Evolutionary conservation across 2,329 filamentous ascomycete genomes (phyloP).

Genomic region (Trichoderma cornu-damae): DNA sequence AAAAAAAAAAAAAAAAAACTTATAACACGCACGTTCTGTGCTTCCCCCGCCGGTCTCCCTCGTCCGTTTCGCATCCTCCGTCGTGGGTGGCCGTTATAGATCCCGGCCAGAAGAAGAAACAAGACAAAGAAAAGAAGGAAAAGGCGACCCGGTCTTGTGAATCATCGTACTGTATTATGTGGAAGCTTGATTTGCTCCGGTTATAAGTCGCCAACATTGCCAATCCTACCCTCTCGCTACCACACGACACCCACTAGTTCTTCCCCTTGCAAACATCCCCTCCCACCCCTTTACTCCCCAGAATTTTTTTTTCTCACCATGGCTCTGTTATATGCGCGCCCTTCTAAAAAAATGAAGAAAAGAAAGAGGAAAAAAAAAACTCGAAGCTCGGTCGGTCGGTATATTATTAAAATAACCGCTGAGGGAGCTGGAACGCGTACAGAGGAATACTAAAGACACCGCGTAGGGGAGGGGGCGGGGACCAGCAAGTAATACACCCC

Average conservation of each 20-base stretch:
- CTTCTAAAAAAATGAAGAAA: too few species aligned
- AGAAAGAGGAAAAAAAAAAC: too few species aligned
- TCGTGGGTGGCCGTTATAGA: not conserved
- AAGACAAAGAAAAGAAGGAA: not conserved
- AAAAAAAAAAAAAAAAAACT: too few species aligned
- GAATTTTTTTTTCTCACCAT: conserved; percentile 18
- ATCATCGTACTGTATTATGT: conserved; percentile 38
- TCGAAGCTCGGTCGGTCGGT: conserved; percentile 10
- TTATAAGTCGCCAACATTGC: conserved; percentile 31
- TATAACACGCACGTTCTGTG: too few species aligned
- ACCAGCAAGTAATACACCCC: conserved; percentile 36
- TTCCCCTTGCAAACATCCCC: not conserved
- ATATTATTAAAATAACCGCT: conserved; percentile 8
- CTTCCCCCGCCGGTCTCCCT: not conserved
- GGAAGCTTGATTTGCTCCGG: conserved; percentile 29
- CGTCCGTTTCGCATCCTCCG: not conserved
- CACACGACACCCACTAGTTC: conserved; percentile 12
- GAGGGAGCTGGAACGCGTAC: conserved; percentile 22
- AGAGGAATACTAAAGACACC: conserved; percentile 30
- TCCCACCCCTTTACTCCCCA: conserved; percentile 23
- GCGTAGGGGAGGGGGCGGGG: conserved; percentile 29
- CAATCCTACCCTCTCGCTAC: conserved; percentile 19
- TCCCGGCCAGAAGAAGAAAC: not conserved
- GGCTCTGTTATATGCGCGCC: conserved; percentile 14
- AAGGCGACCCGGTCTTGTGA: conserved; percentile 19